phyloP scores from a whole-genome alignment of 2,329 filamentous ascomycete species.

The Penicillium digitatum region DNA sequence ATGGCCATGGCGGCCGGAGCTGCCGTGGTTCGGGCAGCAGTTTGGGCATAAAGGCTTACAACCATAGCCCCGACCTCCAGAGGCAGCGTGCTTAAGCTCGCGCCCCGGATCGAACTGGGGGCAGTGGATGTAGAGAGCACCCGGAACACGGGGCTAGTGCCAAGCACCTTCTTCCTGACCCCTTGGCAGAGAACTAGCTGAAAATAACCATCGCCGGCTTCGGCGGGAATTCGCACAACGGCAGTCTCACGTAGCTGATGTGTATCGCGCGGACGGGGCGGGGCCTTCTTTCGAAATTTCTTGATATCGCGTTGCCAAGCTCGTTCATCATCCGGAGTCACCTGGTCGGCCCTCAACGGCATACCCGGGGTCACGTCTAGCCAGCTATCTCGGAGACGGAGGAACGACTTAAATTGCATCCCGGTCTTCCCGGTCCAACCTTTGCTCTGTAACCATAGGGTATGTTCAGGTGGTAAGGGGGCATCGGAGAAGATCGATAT shows the following conservation, averaged over 20 bases:
- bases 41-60: conserved; percentile 42
- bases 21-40: conserved; percentile 26
- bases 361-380: conserved; percentile 62
- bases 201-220: conserved; percentile 64
- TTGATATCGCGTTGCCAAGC: conserved; percentile 65
- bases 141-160: conserved; percentile 64
- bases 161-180: conserved; percentile 56
- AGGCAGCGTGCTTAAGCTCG: conserved; percentile 61
- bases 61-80: conserved; percentile 57
- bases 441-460: conserved; percentile 64
- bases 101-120: conserved; percentile 59
- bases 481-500: conserved; percentile 62
- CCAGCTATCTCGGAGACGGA: conserved; percentile 60
- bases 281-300: conserved; percentile 58
- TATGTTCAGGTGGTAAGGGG: conserved; percentile 55
- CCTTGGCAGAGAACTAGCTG: conserved; percentile 61
- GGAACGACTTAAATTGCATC: conserved; percentile 61
- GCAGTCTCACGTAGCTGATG: conserved; percentile 61
- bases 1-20: conserved; percentile 25
- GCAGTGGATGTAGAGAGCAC: conserved; percentile 64
- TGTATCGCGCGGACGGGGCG: conserved; percentile 43
- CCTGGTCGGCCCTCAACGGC: conserved; percentile 46
- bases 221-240: conserved; percentile 61
- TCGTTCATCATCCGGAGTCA: conserved; percentile 58
- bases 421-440: conserved; percentile 66